These are phyloP conservation scores for Boletus subcaerulescens DNA, from an alignment of 768 basidiomycete species.

Conservation along the genomic window DNA sequence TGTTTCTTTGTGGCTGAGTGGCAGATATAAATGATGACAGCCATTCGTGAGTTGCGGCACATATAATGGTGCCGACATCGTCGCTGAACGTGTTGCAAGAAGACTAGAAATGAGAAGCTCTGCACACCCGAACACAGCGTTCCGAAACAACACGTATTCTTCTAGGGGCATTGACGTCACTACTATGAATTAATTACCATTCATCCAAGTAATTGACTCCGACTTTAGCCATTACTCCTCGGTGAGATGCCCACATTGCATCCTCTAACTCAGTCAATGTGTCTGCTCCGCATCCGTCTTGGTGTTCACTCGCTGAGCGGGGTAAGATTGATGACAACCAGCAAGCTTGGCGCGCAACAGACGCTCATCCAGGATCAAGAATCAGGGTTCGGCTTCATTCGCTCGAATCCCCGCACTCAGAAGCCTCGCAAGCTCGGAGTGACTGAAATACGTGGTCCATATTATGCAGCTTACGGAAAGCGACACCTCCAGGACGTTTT, in stretches of 20 bases:
- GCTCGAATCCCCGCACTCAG: slow-evolving; percentile 26
- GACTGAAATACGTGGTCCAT: slow-evolving; percentile 45
- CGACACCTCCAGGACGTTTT: slow-evolving; percentile 42
- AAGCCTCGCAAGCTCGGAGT: slow-evolving; percentile 39
- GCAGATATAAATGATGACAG: too few relatives aligned
- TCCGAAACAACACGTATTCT: neutral
- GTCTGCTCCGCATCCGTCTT: neutral
- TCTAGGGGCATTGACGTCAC: slow-evolving; percentile 2
- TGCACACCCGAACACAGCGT: neutral
- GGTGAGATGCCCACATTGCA: neutral
- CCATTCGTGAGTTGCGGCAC: too few relatives aligned
- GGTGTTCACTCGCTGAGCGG: neutral
- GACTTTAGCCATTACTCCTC: too few relatives aligned
- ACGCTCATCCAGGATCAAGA: slow-evolving; percentile 11
- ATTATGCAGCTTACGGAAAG: slow-evolving; percentile 41
- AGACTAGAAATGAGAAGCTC: neutral
- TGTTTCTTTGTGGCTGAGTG: too few relatives aligned
- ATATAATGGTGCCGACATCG: neutral
- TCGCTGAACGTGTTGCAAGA: neutral
- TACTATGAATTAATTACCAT: neutral
- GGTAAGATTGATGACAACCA: neutral
- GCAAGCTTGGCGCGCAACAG: neutral
- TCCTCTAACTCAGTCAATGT: neutral
- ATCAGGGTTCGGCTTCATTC: slow-evolving; percentile 13
- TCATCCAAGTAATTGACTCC: too few relatives aligned